Evolutionary conservation across 768 basidiomycete genomes (phyloP), one percentile per base, ranked within the genome.

Genomic region (Phanerochaete sordida): DNA sequence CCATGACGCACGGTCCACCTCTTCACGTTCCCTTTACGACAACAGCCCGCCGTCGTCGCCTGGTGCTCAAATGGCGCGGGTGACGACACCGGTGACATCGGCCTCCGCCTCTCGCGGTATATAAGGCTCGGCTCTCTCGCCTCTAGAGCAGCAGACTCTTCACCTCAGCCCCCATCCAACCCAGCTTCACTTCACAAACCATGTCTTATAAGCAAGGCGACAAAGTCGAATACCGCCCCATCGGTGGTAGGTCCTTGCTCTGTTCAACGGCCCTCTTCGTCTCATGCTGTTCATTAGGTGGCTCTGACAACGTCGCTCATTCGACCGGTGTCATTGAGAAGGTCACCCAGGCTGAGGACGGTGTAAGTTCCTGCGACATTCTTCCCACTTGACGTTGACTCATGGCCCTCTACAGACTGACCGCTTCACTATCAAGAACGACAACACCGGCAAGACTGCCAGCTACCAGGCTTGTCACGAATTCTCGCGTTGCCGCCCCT

Each of bases 191-290:
- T 24, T 49, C 46, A 52, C 57, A 3, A 15, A 51, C 9, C 4
- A 58, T 53, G 51, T 35, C 33, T 35, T 59, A 59, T 39, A 28
- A 37, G 75, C 63, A 70, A 60, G 77, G 77, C 55, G 76, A 80
- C 61, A 74, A 67, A 59, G 75, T 80, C 63, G 77, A 78, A 63
- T 80, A 79, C 59, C 72, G 76, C 53, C 76, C 75, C 43, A 73
- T 79, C 31, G 79, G 79, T 11, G 78, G 76, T 23, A 43, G 28
- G 59, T 43, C 21, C 13, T 39, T 5, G 11, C 33, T 8, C 45
- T 30, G 6, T 28, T 16, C 27, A 6, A 13, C 30, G 30, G 3
- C 21, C 16, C 13, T 37, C 3, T 23, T 27, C 12, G 19, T 23
- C 47, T 51, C 19, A 51, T 4, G 24, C 12, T 1, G 16, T 19